phyloP scores from a whole-genome alignment of 1,284 basidiomycete genomes.

The Ceratobasidium sp. region DNA sequence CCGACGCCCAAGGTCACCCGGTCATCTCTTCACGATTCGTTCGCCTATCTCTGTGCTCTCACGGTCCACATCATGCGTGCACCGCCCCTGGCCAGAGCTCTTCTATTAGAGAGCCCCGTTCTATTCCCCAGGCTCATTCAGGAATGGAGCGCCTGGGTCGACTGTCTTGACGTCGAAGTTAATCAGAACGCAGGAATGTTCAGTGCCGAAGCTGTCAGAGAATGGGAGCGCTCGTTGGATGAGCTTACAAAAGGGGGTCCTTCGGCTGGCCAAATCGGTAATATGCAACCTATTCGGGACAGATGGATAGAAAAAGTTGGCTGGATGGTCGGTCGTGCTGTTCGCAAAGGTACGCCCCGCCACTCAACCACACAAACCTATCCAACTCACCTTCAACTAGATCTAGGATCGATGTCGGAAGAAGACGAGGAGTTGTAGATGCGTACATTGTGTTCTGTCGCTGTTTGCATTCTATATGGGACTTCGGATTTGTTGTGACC shows the following conservation, averaged over 20 bases:
- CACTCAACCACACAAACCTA: constrained; percentile 5
- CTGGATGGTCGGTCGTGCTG: constrained; percentile 69
- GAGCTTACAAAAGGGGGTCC: constrained; percentile 55
- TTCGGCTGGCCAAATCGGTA: constrained; percentile 45
- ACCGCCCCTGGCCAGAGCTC: constrained; percentile 65
- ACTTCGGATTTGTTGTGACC: constrained; percentile 5
- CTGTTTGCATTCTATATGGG: not conserved
- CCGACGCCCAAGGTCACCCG: constrained; percentile 51
- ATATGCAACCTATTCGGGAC: constrained; percentile 67
- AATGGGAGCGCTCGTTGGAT: constrained; percentile 71
- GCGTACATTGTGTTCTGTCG: not conserved
- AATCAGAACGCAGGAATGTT: constrained; percentile 80
- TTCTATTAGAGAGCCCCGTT: constrained; percentile 53
- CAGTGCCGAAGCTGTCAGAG: constrained; percentile 65
- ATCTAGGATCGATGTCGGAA: constrained; percentile 24
- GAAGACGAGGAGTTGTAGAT: constrained; percentile 38
- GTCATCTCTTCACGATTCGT: constrained; percentile 60
- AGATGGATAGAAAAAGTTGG: constrained; percentile 73
- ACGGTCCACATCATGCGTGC: constrained; percentile 70
- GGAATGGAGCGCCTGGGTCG: constrained; percentile 80
- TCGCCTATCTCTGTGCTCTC: constrained; percentile 68
- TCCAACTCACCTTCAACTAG: no score
- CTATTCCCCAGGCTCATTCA: constrained; percentile 63
- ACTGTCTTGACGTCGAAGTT: constrained; percentile 66
- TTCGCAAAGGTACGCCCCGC: constrained; percentile 16